A percentile compares a stretch with the other conserved stretches of the same genome.
These are phyloP conservation scores for Fragaria vesca DNA, from an alignment of 306 rosid genomes.

Conservation along the genomic window DNA sequence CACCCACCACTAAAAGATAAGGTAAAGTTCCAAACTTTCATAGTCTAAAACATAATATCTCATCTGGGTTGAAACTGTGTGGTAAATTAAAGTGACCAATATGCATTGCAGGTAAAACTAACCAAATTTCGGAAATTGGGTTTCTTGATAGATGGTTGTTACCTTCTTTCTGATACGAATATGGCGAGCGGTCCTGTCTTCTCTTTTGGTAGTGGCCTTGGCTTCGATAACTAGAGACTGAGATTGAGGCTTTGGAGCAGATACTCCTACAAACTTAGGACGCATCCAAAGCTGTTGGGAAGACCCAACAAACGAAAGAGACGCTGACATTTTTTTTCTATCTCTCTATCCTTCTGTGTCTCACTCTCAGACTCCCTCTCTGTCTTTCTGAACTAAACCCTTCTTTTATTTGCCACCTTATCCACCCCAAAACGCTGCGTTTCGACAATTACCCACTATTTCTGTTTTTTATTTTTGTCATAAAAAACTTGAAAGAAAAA, in stretches of 20 bases:
- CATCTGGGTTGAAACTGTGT: background rate
- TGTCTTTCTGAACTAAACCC: background rate
- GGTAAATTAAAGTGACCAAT: background rate
- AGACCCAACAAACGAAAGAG: slow-evolving; percentile 17
- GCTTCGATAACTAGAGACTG: slow-evolving; percentile 49
- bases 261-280: slow-evolving; percentile 11
- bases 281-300: slow-evolving; percentile 24
- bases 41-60: background rate
- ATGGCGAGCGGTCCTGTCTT: slow-evolving; percentile 74
- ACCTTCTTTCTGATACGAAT: slow-evolving; percentile 61
- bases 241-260: background rate
- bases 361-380: background rate
- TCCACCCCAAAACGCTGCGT: too few relatives aligned
- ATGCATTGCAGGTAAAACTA: background rate
- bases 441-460: too few relatives aligned
- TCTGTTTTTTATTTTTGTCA: too few relatives aligned
- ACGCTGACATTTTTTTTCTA: slow-evolving; percentile 19
- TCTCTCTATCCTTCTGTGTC: slow-evolving; percentile 1
- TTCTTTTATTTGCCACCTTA: background rate
- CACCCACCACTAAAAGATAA: background rate
- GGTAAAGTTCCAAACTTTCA: background rate
- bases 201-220: slow-evolving; percentile 47
- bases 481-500: too few relatives aligned
- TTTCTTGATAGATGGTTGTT: background rate
- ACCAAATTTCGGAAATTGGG: slow-evolving; percentile 3